These are phyloP conservation scores for Iris macrosiphon DNA, from an alignment of 106 monocot genomes.

Conservation along the genomic window DNA sequence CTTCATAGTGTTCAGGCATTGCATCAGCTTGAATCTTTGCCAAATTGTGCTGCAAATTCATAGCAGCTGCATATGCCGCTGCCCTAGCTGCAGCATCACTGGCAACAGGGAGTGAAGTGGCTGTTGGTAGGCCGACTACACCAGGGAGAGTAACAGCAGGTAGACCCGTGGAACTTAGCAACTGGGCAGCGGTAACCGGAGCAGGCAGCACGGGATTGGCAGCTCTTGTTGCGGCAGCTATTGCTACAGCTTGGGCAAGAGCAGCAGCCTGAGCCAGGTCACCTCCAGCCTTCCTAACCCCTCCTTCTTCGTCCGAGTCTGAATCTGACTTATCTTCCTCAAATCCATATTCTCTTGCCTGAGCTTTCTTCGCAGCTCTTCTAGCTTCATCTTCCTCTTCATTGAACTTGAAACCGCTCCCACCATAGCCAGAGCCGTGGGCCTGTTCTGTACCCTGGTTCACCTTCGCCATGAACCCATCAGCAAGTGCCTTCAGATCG, in stretches of 20 bases:
- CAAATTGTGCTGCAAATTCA: conserved; percentile 86
- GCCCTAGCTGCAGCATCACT: conserved; percentile 76
- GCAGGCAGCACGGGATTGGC: conserved; percentile 25
- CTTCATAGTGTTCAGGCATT: conserved; percentile 90
- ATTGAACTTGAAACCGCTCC: conserved; percentile 95
- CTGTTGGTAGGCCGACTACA: conserved; percentile 23
- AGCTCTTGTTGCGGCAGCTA: conserved; percentile 53
- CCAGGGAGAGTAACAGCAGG: conserved; percentile 24
- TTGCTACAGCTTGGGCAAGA: conserved; percentile 56
- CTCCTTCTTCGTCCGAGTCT: conserved; percentile 80
- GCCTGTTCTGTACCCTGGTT: conserved; percentile 90
- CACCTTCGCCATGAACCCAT: conserved; percentile 85
- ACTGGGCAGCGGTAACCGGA: conserved; percentile 27
- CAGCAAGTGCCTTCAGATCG: conserved; percentile 83
- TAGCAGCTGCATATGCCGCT: conserved; percentile 73
- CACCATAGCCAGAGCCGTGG: conserved; percentile 97
- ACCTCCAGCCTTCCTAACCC: conserved; percentile 80
- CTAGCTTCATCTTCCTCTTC: conserved; percentile 98
- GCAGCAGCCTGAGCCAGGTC: conserved; percentile 56
- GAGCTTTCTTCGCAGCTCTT: conserved; percentile 88
- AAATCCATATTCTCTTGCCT: conserved; percentile 93
- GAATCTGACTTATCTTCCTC: conserved; percentile 98
- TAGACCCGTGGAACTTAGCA: conserved; percentile 20
- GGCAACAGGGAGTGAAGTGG: conserved; percentile 15
- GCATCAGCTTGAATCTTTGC: conserved; percentile 95